Conservation (phyloP, 2,329 filamentous ascomycete species). For the Botryosphaeria agaves region DNA sequence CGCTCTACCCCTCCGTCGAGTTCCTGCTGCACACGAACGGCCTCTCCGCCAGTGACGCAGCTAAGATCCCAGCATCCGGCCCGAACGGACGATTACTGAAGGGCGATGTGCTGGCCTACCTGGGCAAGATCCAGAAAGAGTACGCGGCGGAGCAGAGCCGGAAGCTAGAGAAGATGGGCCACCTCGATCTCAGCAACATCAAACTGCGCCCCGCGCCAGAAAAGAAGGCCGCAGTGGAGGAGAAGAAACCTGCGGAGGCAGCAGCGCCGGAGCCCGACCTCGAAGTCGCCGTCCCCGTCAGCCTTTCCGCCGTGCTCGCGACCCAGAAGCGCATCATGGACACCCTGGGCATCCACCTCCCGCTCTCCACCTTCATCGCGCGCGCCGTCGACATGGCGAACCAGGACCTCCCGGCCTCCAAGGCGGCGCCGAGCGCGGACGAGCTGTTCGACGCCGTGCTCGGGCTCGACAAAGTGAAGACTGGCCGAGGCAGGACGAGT, state of each 20-base stretch:
- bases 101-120: slow-evolving; percentile 82
- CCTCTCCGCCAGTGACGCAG: slow-evolving; percentile 55
- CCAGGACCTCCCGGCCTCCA: slow-evolving; percentile 57
- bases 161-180: slow-evolving; percentile 56
- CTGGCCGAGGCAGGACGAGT: slow-evolving; percentile 25
- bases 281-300: slow-evolving; percentile 57
- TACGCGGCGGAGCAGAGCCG: slow-evolving; percentile 55
- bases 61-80: slow-evolving; percentile 73
- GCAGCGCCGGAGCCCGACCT: slow-evolving; percentile 29
- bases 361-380: slow-evolving; percentile 71
- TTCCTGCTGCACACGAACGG: slow-evolving; percentile 66
- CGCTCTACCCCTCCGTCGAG: slow-evolving; percentile 67
- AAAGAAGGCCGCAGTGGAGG: slow-evolving; percentile 21
- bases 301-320: slow-evolving; percentile 59
- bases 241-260: slow-evolving; percentile 27
- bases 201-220: slow-evolving; percentile 53
- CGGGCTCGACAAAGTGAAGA: slow-evolving; percentile 45
- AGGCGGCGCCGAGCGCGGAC: slow-evolving; percentile 48
- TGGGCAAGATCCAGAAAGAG: slow-evolving; percentile 58
- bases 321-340: slow-evolving; percentile 66
- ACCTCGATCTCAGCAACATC: slow-evolving; percentile 91
- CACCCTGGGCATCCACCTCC: slow-evolving; percentile 62
- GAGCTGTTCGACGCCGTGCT: slow-evolving; percentile 85
- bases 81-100: slow-evolving; percentile 82
- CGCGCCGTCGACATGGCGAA: slow-evolving; percentile 79